These are phyloP conservation scores for Castanea mollissima DNA, from an alignment of 306 rosid species.

Conservation along the genomic window DNA sequence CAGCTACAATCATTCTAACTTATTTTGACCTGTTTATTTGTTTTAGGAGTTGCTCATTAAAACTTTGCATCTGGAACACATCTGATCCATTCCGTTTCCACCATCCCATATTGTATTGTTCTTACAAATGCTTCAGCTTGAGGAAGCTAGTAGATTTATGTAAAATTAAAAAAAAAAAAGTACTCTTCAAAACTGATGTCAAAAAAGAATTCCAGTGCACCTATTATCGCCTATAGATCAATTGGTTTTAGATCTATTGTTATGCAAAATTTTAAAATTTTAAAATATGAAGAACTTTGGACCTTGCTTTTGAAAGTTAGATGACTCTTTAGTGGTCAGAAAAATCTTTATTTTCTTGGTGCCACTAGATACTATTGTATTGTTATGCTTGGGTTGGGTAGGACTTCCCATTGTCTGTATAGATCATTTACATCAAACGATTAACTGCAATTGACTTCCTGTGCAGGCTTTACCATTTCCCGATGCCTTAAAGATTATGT, in stretches of 20 bases:
- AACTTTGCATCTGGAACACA: background rate
- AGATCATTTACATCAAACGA: constrained; percentile 9
- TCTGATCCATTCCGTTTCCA: background rate
- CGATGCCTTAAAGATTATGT: constrained; percentile 77
- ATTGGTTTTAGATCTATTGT: background rate
- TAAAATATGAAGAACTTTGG: background rate
- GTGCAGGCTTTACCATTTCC: constrained; percentile 89
- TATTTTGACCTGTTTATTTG: background rate
- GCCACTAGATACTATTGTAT: background rate
- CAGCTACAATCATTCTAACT: background rate
- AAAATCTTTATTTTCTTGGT: background rate
- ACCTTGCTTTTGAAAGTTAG: background rate
- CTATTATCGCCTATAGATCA: background rate
- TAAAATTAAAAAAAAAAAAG: background rate
- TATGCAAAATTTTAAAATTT: background rate
- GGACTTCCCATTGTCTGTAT: background rate
- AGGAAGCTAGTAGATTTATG: background rate
- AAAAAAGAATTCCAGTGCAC: background rate
- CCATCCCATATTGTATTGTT: background rate
- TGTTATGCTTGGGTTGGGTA: background rate
- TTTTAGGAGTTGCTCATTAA: background rate
- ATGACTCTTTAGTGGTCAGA: background rate
- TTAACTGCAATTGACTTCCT: constrained; percentile 16
- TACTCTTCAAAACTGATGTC: background rate
- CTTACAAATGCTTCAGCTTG: background rate